Evolutionary conservation across 306 rosid species (phyloP), one percentile per base, ranked within the genome.

Genomic region (Acacia crassicarpa): DNA sequence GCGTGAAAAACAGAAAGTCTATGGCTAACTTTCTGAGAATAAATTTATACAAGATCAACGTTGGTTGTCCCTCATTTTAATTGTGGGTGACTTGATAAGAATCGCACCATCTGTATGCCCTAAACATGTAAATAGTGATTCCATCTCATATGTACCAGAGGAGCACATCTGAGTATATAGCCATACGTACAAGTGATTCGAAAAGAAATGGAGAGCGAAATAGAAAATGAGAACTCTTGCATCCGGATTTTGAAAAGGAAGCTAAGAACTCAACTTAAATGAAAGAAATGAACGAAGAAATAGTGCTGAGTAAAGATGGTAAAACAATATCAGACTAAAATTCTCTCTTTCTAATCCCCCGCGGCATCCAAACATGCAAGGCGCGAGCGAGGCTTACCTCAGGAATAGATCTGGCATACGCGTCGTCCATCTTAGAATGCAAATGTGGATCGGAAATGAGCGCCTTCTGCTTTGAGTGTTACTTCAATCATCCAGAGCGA

Each of bases 371-470:
- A 81, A 62, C 61, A 23, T 11, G 13, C 3, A 33, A 44, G 38
- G 72, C 51, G 65, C 71, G 49, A 27, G 86, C 8, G 40, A 32
- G 72, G 73, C 80, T 73, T 88, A 93, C 99, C 98, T 92, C 96
- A 20, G 88, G 46, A 78, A 90, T 88, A 79, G 99, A 95, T 92
- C 96, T 89, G 88, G 97, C 92, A 81, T 88, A 92, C 73, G 99
- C 98, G 83, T 95, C 93, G 74, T 95, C 99, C 99, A 93, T 93
- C 62, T 67, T 41, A 44, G 78, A 79, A 83, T 62, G 82, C 63
- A 73, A 80, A 43, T 44, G 80, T 83, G 86, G 91, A 89, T 88
- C 88, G 75, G 67, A 83, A 68, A 70, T 46, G 27, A 27, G 77
- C 67, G 61, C 22, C 59, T 58, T 59, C 16, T 74, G 68, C 62